These are phyloP conservation scores for Hyaloscypha variabilis DNA, from an alignment of 495 filamentous ascomycete genomes.

Conservation along the genomic window DNA sequence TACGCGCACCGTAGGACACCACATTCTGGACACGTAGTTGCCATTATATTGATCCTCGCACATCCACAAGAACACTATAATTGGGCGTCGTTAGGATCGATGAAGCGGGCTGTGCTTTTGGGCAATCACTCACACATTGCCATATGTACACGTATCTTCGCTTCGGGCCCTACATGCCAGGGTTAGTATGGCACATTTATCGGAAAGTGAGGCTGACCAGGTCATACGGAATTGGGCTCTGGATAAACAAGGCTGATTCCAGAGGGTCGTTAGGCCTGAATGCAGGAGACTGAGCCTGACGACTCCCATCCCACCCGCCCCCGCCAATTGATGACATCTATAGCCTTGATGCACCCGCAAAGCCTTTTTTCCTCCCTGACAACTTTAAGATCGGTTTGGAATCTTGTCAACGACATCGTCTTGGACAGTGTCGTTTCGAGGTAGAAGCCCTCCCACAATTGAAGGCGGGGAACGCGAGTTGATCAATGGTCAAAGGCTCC, in stretches of 20 bases:
- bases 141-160: conserved; percentile 27
- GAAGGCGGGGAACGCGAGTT: too few relatives aligned
- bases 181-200: not conserved
- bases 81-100: conserved; percentile 2
- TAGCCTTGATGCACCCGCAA: not conserved
- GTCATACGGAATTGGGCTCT: not conserved
- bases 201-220: not conserved
- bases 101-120: not conserved
- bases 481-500: too few relatives aligned
- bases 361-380: not conserved
- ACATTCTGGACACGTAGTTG: conserved; percentile 3
- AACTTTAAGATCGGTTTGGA: not conserved
- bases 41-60: conserved; percentile 7
- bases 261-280: not conserved
- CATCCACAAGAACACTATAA: conserved; percentile 5
- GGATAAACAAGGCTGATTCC: not conserved
- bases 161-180: conserved; percentile 25
- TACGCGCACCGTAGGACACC: not conserved
- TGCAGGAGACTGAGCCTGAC: not conserved
- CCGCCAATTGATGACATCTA: not conserved
- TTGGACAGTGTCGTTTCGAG: too few relatives aligned
- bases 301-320: not conserved
- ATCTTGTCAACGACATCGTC: not conserved
- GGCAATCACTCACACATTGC: conserved; percentile 8
- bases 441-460: too few relatives aligned